Percentiles rank a stretch among this genome's conserved stretches.
Conservation (phyloP, 2,329 filamentous ascomycete genomes). For the Furcasterigmium sp. region DNA sequence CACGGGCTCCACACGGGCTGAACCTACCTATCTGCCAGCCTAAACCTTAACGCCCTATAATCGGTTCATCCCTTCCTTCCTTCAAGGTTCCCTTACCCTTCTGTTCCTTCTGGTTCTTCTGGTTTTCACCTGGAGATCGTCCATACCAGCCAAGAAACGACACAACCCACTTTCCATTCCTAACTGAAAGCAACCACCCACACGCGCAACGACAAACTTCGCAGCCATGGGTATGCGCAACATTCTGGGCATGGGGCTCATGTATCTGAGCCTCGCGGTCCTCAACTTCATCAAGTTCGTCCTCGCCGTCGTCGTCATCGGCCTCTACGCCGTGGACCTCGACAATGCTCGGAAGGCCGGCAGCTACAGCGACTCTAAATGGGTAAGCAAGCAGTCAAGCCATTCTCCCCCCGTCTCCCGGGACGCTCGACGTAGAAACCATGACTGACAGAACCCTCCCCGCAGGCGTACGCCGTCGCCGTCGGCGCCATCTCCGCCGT, state of each 20-base stretch:
- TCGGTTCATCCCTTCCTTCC: no score
- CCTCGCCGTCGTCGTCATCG: slow-evolving; percentile 70
- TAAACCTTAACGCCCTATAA: no score
- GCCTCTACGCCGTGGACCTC: slow-evolving; percentile 71
- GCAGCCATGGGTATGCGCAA: slow-evolving; percentile 44
- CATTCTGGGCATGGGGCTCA: slow-evolving; percentile 34
- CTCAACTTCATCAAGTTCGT: slow-evolving; percentile 75
- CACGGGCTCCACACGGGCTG: no score
- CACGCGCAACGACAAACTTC: not conserved
- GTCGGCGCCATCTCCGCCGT: slow-evolving; percentile 61
- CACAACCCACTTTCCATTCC: not conserved
- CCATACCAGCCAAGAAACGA: not conserved
- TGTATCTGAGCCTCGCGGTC: slow-evolving; percentile 50
- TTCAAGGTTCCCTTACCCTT: no score
- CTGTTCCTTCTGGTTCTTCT: no score
- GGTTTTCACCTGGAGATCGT: not conserved
- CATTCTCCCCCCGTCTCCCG: not conserved
- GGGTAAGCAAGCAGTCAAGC: slow-evolving; percentile 17
- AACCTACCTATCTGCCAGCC: no score
- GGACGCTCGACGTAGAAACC: no score
- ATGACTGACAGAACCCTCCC: not conserved
- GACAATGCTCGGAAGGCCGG: slow-evolving; percentile 43
- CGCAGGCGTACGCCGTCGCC: slow-evolving; percentile 67
- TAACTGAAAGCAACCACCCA: not conserved
- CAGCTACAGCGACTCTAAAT: slow-evolving; percentile 51